Conservation (phyloP, 1,284 basidiomycete genomes). For the Schizophyllum amplum region DNA sequence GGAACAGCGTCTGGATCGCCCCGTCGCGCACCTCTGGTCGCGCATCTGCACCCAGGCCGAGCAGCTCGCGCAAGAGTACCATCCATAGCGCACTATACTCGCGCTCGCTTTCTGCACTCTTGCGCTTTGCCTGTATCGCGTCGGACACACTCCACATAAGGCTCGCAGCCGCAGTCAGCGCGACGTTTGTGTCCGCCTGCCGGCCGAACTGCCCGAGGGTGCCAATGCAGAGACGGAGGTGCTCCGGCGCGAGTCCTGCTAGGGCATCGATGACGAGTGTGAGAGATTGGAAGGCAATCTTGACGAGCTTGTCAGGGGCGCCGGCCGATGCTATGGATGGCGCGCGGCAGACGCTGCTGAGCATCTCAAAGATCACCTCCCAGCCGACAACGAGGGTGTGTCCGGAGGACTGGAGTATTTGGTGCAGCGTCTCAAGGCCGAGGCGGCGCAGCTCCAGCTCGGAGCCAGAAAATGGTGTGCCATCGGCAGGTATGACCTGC, state of each 20-base stretch:
- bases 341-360: constrained; percentile 73
- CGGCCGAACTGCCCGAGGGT: constrained; percentile 87
- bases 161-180: constrained; percentile 85
- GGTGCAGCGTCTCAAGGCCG: constrained; percentile 83
- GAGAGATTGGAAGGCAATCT: constrained; percentile 90
- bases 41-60: constrained; percentile 74
- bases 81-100: constrained; percentile 86
- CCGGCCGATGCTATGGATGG: constrained; percentile 28
- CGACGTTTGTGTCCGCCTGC: constrained; percentile 92
- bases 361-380: constrained; percentile 88
- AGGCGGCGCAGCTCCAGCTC: constrained; percentile 76
- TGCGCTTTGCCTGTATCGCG: constrained; percentile 75
- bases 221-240: constrained; percentile 82
- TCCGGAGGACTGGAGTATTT: constrained; percentile 84
- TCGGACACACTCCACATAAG: constrained; percentile 92
- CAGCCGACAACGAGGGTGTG: constrained; percentile 89
- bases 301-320: constrained; percentile 54
- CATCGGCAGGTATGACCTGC: constrained; percentile 53
- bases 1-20: constrained; percentile 92
- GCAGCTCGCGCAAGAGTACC: constrained; percentile 78
- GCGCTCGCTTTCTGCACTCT: constrained; percentile 55
- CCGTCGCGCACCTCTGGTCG: constrained; percentile 87
- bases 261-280: constrained; percentile 94
- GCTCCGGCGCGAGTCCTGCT: constrained; percentile 69
- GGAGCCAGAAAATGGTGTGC: constrained; percentile 35